Conservation (phyloP, 2,329 filamentous ascomycete genomes). For the Aschersonia sp. region DNA sequence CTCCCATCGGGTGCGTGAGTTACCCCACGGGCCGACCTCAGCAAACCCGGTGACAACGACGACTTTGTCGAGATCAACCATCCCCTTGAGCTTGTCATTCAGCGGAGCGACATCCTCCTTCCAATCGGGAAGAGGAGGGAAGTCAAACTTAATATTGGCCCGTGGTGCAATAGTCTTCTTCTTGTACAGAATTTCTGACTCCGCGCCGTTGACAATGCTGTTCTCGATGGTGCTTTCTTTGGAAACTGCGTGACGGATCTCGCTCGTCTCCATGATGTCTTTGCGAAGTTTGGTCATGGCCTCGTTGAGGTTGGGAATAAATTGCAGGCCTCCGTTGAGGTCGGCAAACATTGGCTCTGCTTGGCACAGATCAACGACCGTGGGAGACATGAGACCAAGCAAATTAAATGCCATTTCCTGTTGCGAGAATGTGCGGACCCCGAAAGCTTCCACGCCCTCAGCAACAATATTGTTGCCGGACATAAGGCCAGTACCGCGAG, state of each 20-base stretch:
- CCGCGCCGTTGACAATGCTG: constrained; percentile 90
- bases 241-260: constrained; percentile 82
- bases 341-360: constrained; percentile 91
- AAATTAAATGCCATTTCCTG: constrained; percentile 99
- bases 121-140: constrained; percentile 84
- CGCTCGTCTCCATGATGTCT: constrained; percentile 88
- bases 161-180: constrained; percentile 86
- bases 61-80: constrained; percentile 97
- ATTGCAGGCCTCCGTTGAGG: constrained; percentile 93
- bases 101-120: constrained; percentile 79
- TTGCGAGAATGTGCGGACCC: constrained; percentile 95
- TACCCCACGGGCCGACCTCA: constrained; percentile 95
- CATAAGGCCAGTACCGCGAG: constrained; percentile 95
- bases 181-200: constrained; percentile 85
- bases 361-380: constrained; percentile 91
- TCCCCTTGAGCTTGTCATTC: constrained; percentile 79
- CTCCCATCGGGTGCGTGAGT: constrained; percentile 95
- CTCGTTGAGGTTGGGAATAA: constrained; percentile 89
- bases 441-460: constrained; percentile 90
- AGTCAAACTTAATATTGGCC: constrained; percentile 96
- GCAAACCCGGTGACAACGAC: constrained; percentile 95
- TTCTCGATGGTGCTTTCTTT: constrained; percentile 96
- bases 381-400: constrained; percentile 86
- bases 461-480: constrained; percentile 94
- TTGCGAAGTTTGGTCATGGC: constrained; percentile 87